Percentiles rank a stretch among this genome's conserved stretches.
phyloP scores from a whole-genome alignment of 495 filamentous ascomycete species.

The Annulohypoxylon stygium region DNA sequence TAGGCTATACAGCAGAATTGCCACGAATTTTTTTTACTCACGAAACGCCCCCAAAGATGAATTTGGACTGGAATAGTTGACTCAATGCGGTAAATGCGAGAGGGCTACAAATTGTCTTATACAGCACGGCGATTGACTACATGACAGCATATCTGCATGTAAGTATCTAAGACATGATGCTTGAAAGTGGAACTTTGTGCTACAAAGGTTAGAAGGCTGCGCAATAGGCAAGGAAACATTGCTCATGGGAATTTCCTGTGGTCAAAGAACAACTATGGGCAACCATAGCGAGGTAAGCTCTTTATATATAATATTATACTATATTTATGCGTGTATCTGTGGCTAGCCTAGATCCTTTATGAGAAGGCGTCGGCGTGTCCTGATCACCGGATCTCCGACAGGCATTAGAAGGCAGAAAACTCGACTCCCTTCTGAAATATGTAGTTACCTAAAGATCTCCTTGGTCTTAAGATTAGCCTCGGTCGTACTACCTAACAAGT shows the following conservation, averaged over 20 bases:
- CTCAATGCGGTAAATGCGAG: not conserved
- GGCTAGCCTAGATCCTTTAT: not conserved
- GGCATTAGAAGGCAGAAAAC: not conserved
- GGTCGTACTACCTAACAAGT: not conserved
- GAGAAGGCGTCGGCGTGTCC: not conserved
- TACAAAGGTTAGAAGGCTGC: not conserved
- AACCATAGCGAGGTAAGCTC: not conserved
- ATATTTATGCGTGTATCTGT: no score
- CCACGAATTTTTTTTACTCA: slow-evolving; percentile 3
- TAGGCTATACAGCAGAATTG: not conserved
- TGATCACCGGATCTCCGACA: not conserved
- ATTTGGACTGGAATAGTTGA: not conserved
- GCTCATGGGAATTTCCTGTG: not conserved
- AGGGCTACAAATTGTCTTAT: not conserved
- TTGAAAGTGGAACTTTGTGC: slow-evolving; percentile 2
- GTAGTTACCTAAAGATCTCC: not conserved
- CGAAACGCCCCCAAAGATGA: not conserved
- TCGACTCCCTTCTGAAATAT: not conserved
- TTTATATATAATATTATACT: not conserved
- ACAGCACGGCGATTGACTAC: not conserved
- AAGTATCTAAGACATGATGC: slow-evolving; percentile 12
- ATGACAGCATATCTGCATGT: not conserved
- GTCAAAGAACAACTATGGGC: not conserved
- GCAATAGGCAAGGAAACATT: not conserved
- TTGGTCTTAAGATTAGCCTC: not conserved